Conservation (phyloP, 345 rosid species). For the Mercurialis annua region DNA sequence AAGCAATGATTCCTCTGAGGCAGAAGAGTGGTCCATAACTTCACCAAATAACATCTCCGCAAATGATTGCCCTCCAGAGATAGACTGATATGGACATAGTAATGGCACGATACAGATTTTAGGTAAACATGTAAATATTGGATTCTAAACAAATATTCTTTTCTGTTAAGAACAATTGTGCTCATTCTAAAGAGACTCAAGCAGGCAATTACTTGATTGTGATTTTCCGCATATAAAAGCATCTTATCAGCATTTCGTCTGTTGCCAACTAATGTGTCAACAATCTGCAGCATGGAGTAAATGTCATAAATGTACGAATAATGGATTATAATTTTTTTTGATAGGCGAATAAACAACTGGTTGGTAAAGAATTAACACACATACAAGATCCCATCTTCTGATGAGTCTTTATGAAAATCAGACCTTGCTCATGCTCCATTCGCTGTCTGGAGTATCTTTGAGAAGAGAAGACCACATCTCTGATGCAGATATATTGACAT, state of each 20-base stretch:
- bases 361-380: not conserved
- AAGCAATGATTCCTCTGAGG: constrained; percentile 40
- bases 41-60: constrained; percentile 81
- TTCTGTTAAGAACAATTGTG: constrained; percentile 14
- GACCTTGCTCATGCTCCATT: constrained; percentile 98
- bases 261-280: constrained; percentile 63
- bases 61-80: constrained; percentile 90
- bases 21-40: constrained; percentile 46
- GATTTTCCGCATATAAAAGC: constrained; percentile 79
- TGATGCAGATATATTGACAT: constrained; percentile 77
- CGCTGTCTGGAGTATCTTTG: constrained; percentile 58
- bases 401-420: not conserved
- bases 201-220: constrained; percentile 63
- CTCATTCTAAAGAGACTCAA: constrained; percentile 18
- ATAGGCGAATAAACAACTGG: not conserved
- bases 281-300: constrained; percentile 50
- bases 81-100: constrained; percentile 50
- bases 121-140: constrained; percentile 14
- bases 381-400: constrained; percentile 11
- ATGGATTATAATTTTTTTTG: not conserved
- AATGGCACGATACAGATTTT: constrained; percentile 11
- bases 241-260: constrained; percentile 70
- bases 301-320: not conserved
- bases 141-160: not conserved
- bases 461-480: constrained; percentile 93